Base-by-base conservation (phyloP, 179 eudicot genomes). In the Nepenthes alata region DNA sequence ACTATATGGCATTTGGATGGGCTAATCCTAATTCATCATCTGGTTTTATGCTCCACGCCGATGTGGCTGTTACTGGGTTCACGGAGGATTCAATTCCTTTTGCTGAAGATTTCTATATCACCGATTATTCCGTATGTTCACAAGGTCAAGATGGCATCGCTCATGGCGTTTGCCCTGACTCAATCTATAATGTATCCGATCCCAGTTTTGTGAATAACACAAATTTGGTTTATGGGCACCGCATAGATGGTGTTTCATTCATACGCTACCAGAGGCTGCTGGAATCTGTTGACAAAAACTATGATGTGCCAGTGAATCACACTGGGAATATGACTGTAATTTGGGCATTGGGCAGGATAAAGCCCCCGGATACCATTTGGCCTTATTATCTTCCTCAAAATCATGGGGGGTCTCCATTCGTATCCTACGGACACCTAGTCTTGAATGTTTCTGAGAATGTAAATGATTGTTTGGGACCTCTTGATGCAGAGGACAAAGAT, bases 1-100 rank as follows among this genome's bases (percentile, higher is more conserved):
- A 86, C 69, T 91, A 91, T 50, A 79, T 91, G 91, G 98, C 86
- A 2, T 91, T 91, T 66, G 98, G 98, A 44, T 91, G 98, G 98
- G 96, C 98, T 4, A 76, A 82, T 53, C 91, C 95, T 0, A 78
- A 73, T 54, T 71, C 83, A 11, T 58, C 82, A 0, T 67, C 78
- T 2, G 72, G 80, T 2, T 74, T 77, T 60, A 91, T 89, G 96
- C 78, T 86, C 58, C 81, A 74, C 57, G 78, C 86, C 25, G 96
- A 89, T 77, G 95, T 91, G 52, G 79, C 85, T 6, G 73, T 91
- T 37, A 75, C 95, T 3, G 96, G 95, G 53, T 89, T 91, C 74
- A 75, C 73, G 2, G 95, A 89, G 63, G 83, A 78, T 45, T 87
- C 86, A n/a, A 50, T 75, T 73, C 95, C 96, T 0, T 89, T 84